Evolutionary conservation across 2,329 filamentous ascomycete genomes (phyloP).

Genomic region (Verticillium nubilum): DNA sequence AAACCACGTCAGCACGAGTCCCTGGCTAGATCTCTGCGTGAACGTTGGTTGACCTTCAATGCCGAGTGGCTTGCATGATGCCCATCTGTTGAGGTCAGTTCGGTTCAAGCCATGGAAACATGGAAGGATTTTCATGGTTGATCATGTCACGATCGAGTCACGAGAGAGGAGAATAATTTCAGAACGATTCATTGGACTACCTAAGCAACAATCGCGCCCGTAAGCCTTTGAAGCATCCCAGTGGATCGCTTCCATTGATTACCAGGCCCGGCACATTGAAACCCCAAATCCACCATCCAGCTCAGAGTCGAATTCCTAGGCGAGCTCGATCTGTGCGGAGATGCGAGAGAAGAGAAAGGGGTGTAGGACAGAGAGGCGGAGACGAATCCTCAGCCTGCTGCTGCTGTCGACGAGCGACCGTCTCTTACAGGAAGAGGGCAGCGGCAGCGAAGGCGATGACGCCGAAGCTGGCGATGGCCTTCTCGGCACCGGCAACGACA

Average conservation of each 20-base stretch:
- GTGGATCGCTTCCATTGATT: not conserved
- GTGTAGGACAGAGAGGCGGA: not conserved
- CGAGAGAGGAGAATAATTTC: not conserved
- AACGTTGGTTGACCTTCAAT: too few species aligned
- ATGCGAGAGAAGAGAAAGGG: not conserved
- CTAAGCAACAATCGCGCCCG: not conserved
- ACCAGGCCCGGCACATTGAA: not conserved
- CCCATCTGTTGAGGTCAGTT: too few species aligned
- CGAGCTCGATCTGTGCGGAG: not conserved
- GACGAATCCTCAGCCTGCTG: not conserved
- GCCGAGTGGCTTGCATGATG: too few species aligned
- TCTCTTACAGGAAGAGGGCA: constrained; percentile 8
- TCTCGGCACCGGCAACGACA: constrained; percentile 9
- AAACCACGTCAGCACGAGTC: too few species aligned
- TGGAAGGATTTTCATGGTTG: not conserved
- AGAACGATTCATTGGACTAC: not conserved
- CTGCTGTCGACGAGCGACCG: not conserved
- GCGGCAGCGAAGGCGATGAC: constrained; percentile 10
- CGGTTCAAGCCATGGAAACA: too few species aligned
- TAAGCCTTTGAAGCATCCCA: not conserved
- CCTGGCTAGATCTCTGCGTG: too few species aligned
- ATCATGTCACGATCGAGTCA: not conserved
- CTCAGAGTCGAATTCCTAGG: not conserved
- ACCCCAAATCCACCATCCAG: not conserved
- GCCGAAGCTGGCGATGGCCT: constrained; percentile 10